A percentile compares a stretch with the other conserved stretches of the same genome.
Evolutionary conservation across 2,329 filamentous ascomycete genomes (phyloP).

Genomic region (Hymenoscyphus albidus): DNA sequence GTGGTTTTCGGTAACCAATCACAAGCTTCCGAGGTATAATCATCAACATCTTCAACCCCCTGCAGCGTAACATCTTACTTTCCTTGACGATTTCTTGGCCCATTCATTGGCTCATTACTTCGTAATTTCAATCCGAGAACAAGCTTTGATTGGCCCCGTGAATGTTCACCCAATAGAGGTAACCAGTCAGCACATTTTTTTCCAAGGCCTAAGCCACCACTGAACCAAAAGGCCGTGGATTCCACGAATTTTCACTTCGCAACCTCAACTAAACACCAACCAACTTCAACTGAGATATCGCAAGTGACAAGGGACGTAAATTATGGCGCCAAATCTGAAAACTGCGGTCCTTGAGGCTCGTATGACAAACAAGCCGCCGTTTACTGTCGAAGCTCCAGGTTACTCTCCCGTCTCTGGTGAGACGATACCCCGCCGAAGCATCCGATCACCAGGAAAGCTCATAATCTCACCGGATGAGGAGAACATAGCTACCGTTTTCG

Average conservation of each 20-base stretch:
- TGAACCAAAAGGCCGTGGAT: not conserved
- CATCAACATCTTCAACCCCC: not conserved
- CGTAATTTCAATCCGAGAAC: not conserved
- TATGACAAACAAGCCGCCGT: constrained; percentile 45
- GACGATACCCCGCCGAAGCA: constrained; percentile 61
- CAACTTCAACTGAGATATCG: not conserved
- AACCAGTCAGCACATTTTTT: not conserved
- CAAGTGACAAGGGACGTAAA: constrained; percentile 9
- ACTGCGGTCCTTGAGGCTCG: constrained; percentile 19
- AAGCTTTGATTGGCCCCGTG: not conserved
- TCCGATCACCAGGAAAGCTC: constrained; percentile 51
- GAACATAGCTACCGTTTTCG: constrained; percentile 51
- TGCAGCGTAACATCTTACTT: not conserved
- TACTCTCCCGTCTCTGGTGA: constrained; percentile 56
- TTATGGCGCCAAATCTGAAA: constrained; percentile 16
- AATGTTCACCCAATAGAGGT: not conserved
- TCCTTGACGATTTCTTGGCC: not conserved
- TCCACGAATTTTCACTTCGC: not conserved
- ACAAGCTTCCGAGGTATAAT: not conserved
- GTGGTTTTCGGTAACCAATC: not conserved
- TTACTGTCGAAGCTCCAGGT: constrained; percentile 57
- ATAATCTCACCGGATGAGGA: constrained; percentile 41
- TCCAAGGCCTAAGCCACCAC: not conserved
- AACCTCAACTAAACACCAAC: not conserved
- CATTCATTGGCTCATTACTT: not conserved